These are phyloP conservation scores for Saccharomyces hybrid DNA, from an alignment of 1,139 yeast genomes.

Conservation along the genomic window DNA sequence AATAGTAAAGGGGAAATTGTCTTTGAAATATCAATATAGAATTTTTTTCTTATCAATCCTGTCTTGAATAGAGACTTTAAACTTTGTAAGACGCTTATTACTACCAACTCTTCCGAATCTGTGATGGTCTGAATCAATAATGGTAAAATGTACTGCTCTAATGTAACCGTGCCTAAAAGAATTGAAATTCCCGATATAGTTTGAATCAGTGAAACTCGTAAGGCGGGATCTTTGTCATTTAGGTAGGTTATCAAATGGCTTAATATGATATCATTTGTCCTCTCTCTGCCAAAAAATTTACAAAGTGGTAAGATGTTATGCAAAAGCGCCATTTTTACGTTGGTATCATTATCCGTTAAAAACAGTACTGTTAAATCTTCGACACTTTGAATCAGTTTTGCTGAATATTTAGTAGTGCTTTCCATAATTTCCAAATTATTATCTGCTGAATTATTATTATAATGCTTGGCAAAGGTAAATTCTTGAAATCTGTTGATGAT, in stretches of 20 bases:
- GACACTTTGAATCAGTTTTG: slow-evolving; percentile 37
- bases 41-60: slow-evolving; percentile 44
- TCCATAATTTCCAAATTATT: slow-evolving; percentile 26
- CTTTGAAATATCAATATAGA: slow-evolving; percentile 45
- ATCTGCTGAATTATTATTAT: slow-evolving; percentile 20
- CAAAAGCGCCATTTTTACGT: slow-evolving; percentile 65
- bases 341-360: slow-evolving; percentile 59
- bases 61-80: slow-evolving; percentile 49
- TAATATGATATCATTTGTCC: slow-evolving; percentile 76
- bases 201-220: slow-evolving; percentile 64
- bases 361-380: slow-evolving; percentile 59
- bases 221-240: slow-evolving; percentile 65
- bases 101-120: slow-evolving; percentile 80
- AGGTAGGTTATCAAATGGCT: slow-evolving; percentile 89
- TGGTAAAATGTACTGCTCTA: slow-evolving; percentile 86
- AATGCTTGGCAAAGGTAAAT: slow-evolving; percentile 51
- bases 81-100: slow-evolving; percentile 61
- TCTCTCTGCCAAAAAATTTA: slow-evolving; percentile 76
- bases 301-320: slow-evolving; percentile 67
- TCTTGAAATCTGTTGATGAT: slow-evolving; percentile 59
- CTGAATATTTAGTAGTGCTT: slow-evolving; percentile 15
- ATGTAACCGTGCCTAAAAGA: slow-evolving; percentile 68
- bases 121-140: slow-evolving; percentile 71
- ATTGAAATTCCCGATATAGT: slow-evolving; percentile 72
- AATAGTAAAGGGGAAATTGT: slow-evolving; percentile 47